Base-by-base conservation (phyloP, 441 rosid genomes). In the Adansonia rubrostipa region DNA sequence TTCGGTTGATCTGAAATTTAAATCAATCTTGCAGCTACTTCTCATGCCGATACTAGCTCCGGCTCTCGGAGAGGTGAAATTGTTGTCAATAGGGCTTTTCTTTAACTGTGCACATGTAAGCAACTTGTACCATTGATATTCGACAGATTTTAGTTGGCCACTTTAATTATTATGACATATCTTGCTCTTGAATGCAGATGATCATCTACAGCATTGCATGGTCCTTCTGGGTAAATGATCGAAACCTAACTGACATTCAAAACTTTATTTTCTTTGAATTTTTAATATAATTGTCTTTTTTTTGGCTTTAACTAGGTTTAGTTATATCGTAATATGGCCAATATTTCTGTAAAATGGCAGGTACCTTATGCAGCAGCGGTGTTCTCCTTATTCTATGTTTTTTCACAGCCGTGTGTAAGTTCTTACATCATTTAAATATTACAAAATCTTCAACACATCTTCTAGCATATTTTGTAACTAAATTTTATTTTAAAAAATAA, bases 291-390 rank as follows among this genome's bases (percentile, higher is more conserved):
- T 28, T 3, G 13, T 14, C 45, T 5, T 51, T 71, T 51, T 4
- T 54, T 72, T 33, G 36, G 75, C 63, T 71, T 71, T 15, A 28
- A 54, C 62, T 51, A 40, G 58, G 53, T 63, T 9, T 20, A 42
- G 53, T 57, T 45, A 20, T 53, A 22, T 51, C 76, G 33, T 66
- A 68, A 56, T 40, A n/a, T 76, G 79, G 76, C 79, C 81, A 78
- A 86, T 82, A 17, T 72, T 75, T 73, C 63, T 71, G 33, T 60
- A 51, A 42, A 63, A 73, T 81, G 45, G 62, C 78, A 93, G 98
- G 97, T 92, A 76, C 98, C 98, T 73, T 95, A 93, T 81, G 89
- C 85, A 64, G 88, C 97, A 54, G 89, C 97, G n/a, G 76, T 86
- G 83, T 79, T 92, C 82, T 83, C 96, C 68, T 48, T 92, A 71